Percentiles rank a stretch among this genome's conserved stretches.
phyloP scores from a whole-genome alignment of 2,329 filamentous ascomycete species.

The Sarocladiaceae sp. region DNA sequence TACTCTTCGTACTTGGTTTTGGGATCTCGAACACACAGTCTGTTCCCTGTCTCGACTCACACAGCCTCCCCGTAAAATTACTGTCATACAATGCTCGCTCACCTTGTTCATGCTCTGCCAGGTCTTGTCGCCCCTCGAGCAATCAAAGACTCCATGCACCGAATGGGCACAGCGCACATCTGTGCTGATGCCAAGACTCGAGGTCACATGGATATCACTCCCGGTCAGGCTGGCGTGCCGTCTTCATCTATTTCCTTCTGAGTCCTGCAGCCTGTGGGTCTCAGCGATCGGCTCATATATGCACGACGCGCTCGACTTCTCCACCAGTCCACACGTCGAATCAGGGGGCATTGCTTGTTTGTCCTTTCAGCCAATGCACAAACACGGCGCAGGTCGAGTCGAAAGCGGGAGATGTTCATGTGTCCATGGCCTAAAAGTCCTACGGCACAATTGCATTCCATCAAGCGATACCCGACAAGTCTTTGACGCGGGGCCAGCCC shows the following conservation, averaged over 20 bases:
- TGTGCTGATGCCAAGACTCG: conserved; percentile 7
- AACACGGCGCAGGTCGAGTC: not conserved
- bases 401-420: not conserved
- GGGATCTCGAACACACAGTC: not conserved
- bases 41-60: not conserved
- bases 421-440: not conserved
- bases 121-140: not conserved
- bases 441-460: conserved; percentile 3
- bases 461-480: not conserved
- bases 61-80: not conserved
- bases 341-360: not conserved
- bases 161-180: not conserved
- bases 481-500: not conserved
- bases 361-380: not conserved
- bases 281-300: conserved; percentile 9
- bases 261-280: not conserved
- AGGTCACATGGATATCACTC: conserved; percentile 1
- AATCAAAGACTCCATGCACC: not conserved
- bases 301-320: not conserved
- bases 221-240: not conserved
- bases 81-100: not conserved
- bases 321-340: not conserved
- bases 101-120: not conserved
- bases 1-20: not conserved
- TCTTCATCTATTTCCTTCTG: not conserved